These are phyloP conservation scores for Peziza echinospora DNA, from an alignment of 495 filamentous ascomycete genomes.

Conservation along the genomic window DNA sequence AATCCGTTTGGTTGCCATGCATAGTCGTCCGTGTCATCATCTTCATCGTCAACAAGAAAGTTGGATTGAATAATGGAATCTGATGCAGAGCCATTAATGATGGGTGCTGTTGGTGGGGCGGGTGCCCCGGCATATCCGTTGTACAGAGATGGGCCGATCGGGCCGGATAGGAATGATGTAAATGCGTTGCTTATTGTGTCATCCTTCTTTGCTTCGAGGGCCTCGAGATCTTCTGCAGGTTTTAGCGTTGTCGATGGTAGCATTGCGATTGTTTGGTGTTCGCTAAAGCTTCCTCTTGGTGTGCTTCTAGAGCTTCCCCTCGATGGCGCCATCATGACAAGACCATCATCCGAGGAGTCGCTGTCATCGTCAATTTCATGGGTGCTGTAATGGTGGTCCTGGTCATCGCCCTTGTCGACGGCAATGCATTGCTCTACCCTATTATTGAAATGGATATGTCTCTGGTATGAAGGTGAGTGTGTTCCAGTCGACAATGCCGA, in stretches of 20 bases:
- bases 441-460: conserved; percentile 92
- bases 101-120: conserved; percentile 32
- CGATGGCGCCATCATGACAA: conserved; percentile 52
- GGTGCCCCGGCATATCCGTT: conserved; percentile 33
- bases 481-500: conserved; percentile 38
- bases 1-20: conserved; percentile 26
- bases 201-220: conserved; percentile 32
- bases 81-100: conserved; percentile 29
- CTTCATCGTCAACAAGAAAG: conserved; percentile 26
- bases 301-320: conserved; percentile 27
- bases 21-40: conserved; percentile 40
- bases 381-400: conserved; percentile 44
- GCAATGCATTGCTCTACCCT: conserved; percentile 92
- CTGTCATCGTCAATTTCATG: conserved; percentile 35
- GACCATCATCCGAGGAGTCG: conserved; percentile 48
- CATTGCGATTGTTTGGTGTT: conserved; percentile 83
- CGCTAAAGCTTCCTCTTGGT: conserved; percentile 30
- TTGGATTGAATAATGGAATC: conserved; percentile 38
- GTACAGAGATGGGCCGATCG: conserved; percentile 26
- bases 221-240: conserved; percentile 56
- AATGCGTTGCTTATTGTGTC: conserved; percentile 15
- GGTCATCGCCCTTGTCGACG: conserved; percentile 58
- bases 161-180: conserved; percentile 14
- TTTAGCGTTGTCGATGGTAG: conserved; percentile 84
- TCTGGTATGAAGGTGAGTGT: conserved; percentile 24